These are phyloP conservation scores for Papiliotrema fonsecae DNA, from an alignment of 1,284 basidiomycete species.

Conservation along the genomic window DNA sequence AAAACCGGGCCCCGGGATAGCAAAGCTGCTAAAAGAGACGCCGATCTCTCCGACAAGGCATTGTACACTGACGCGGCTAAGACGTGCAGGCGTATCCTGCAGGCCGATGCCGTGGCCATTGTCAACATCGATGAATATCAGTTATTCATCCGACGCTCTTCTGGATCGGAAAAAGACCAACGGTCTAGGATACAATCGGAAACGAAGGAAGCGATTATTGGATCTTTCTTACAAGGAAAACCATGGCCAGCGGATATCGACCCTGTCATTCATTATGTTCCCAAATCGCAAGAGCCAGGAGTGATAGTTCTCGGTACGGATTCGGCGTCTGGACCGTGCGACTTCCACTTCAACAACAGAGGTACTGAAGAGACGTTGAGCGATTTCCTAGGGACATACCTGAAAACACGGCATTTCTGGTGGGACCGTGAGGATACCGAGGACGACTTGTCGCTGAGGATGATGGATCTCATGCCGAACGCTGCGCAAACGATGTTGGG, in stretches of 20 bases:
- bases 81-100: constrained; percentile 28
- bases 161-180: constrained; percentile 6
- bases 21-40: constrained; percentile 18
- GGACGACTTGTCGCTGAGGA: constrained; percentile 19
- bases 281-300: constrained; percentile 1
- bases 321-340: constrained; percentile 3
- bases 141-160: constrained; percentile 24
- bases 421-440: constrained; percentile 31
- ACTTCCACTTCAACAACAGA: constrained; percentile 17
- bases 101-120: constrained; percentile 34
- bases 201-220: constrained; percentile 26
- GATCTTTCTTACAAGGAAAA: constrained; percentile 29
- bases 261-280: constrained; percentile 30
- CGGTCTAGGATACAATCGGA: constrained; percentile 11
- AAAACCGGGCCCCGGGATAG: constrained; percentile 33
- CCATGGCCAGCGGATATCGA: constrained; percentile 31
- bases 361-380: constrained; percentile 14
- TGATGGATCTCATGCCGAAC: constrained; percentile 33
- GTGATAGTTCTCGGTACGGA: constrained; percentile 21
- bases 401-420: constrained; percentile 32
- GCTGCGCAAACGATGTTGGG: constrained; percentile 27
- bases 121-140: constrained; percentile 36
- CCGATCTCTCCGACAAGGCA: constrained; percentile 13
- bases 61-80: constrained; percentile 28
- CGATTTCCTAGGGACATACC: constrained; percentile 22